phyloP scores from a whole-genome alignment of 345 rosid genomes.

The Lagerstroemia speciosa region DNA sequence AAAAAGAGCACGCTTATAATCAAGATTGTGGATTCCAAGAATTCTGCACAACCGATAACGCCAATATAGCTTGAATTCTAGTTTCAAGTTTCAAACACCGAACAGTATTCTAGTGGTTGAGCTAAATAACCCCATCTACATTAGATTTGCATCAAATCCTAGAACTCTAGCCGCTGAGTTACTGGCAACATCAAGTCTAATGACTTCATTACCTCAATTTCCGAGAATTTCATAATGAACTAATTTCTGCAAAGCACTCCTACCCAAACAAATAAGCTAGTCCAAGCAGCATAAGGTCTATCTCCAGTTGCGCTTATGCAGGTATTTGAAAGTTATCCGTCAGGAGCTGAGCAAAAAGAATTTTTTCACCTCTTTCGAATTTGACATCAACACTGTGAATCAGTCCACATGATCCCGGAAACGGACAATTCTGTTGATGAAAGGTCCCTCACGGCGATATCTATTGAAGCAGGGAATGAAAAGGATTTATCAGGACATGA shows the following conservation, averaged over 20 bases:
- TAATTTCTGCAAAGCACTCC: neutral
- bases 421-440: slow-evolving; percentile 54
- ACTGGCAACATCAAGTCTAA: neutral
- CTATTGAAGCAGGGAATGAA: slow-evolving; percentile 27
- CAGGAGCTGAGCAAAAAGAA: neutral
- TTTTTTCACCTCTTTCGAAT: neutral
- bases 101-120: neutral
- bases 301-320: neutral
- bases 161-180: neutral
- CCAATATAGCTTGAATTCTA: neutral
- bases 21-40: neutral
- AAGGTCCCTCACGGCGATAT: slow-evolving; percentile 52
- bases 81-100: neutral
- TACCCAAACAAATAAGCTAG: neutral
- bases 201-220: neutral
- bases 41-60: neutral
- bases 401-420: slow-evolving; percentile 50
- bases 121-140: neutral
- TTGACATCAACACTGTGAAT: neutral
- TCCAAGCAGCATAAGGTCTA: neutral
- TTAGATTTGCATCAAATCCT: neutral
- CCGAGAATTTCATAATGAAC: neutral
- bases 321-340: neutral
- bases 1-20: neutral
- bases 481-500: neutral